These are phyloP conservation scores for Candida albicans DNA, from an alignment of 1,139 yeast species.

Conservation along the genomic window DNA sequence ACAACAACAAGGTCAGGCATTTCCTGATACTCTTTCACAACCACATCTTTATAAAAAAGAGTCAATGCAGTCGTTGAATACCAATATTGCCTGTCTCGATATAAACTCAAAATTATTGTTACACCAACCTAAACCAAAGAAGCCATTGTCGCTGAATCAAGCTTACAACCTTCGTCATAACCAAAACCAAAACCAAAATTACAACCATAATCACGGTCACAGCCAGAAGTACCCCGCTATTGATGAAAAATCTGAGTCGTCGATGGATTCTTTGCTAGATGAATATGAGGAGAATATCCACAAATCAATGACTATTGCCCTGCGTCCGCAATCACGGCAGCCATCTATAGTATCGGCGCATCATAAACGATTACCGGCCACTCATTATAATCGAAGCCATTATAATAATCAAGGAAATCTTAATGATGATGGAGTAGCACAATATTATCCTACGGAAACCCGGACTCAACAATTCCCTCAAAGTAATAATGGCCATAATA, in stretches of 20 bases:
- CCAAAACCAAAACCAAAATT: neutral
- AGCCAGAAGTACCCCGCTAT: slow-evolving; percentile 3
- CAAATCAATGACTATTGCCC: slow-evolving; percentile 21
- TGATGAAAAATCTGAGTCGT: slow-evolving; percentile 32
- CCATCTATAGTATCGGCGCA: slow-evolving; percentile 28
- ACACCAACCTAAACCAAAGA: slow-evolving; percentile 24
- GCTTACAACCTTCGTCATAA: slow-evolving; percentile 19
- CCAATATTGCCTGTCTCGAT: slow-evolving; percentile 36
- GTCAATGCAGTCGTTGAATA: slow-evolving; percentile 27
- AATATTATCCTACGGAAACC: slow-evolving; percentile 38
- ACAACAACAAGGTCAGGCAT: neutral
- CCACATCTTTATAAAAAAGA: slow-evolving; percentile 19
- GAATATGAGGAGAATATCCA: slow-evolving; percentile 49
- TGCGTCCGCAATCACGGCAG: slow-evolving; percentile 32
- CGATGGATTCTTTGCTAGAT: slow-evolving; percentile 54
- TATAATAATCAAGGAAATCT: slow-evolving; percentile 6
- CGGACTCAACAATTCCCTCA: slow-evolving; percentile 30
- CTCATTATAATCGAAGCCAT: slow-evolving; percentile 3
- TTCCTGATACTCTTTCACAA: neutral
- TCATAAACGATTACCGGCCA: slow-evolving; percentile 9
- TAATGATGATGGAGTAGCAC: slow-evolving; percentile 16
- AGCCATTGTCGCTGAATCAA: neutral
- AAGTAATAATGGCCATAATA: neutral
- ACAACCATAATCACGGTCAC: neutral
- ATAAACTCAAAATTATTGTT: slow-evolving; percentile 11